Percentiles rank a stretch among this genome's conserved stretches.
Evolutionary conservation across 306 rosid genomes (phyloP).

Genomic region (Cicer cuneatum): DNA sequence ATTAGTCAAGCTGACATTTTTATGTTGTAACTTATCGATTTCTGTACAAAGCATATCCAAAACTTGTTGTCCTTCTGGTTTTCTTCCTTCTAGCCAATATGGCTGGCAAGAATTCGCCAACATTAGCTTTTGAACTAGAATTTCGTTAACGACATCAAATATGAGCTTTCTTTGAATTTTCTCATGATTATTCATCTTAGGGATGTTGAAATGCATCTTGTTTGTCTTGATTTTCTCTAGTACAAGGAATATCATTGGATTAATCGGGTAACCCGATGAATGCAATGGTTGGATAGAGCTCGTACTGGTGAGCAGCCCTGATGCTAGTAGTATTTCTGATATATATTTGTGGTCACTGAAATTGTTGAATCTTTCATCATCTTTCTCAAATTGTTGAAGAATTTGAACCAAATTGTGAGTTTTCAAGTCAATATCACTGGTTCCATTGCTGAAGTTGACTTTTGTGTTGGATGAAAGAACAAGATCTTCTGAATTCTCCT

Average conservation of each 20-base stretch:
- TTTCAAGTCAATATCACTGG: conserved; percentile 48
- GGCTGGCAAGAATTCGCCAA: conserved; percentile 51
- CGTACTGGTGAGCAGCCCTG: conserved; percentile 58
- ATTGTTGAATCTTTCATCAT: conserved; percentile 48
- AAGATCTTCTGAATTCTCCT: conserved; percentile 49
- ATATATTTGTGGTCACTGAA: conserved; percentile 77
- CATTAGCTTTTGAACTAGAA: conserved; percentile 58
- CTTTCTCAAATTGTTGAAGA: conserved; percentile 49
- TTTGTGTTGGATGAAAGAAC: conserved; percentile 46
- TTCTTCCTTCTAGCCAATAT: conserved; percentile 50
- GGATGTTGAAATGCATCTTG: conserved; percentile 46
- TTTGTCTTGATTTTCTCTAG: conserved; percentile 61
- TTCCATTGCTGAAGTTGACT: conserved; percentile 49
- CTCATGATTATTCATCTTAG: conserved; percentile 21
- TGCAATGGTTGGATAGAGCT: conserved; percentile 52
- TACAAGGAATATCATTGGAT: conserved; percentile 67
- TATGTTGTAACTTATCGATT: conserved; percentile 63
- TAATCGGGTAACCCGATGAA: conserved; percentile 54
- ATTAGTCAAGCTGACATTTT: conserved; percentile 43
- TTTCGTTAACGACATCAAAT: conserved; percentile 74
- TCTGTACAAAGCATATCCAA: conserved; percentile 66
- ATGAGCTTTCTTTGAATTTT: conserved; percentile 70
- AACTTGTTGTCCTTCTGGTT: conserved; percentile 58
- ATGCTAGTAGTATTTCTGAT: conserved; percentile 72
- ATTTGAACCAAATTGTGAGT: conserved; percentile 55